phyloP scores from a whole-genome alignment of 2,329 filamentous ascomycete species.

The Epichloe elymi region DNA sequence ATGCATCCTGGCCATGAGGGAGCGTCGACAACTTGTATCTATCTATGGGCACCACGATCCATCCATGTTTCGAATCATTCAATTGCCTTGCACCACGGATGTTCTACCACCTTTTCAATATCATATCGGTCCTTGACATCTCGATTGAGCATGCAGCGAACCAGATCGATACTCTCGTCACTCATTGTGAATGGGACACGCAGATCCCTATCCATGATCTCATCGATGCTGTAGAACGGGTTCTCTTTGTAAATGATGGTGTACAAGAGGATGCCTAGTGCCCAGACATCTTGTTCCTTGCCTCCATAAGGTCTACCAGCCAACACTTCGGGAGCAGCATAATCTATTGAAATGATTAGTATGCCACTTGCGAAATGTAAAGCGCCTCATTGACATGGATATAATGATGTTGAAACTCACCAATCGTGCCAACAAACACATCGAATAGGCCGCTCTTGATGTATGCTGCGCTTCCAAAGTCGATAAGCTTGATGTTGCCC shows the following conservation, averaged over 20 bases:
- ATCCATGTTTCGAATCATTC: not conserved
- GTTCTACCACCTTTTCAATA: conserved; percentile 79
- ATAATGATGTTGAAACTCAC: conserved; percentile 37
- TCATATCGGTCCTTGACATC: conserved; percentile 71
- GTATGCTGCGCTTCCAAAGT: conserved; percentile 95
- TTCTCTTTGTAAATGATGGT: conserved; percentile 99
- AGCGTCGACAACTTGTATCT: too few species aligned
- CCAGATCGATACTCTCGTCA: conserved; percentile 84
- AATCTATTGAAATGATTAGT: conserved; percentile 46
- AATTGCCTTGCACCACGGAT: conserved; percentile 55
- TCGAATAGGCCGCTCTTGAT: conserved; percentile 98
- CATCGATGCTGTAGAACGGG: conserved; percentile 96
- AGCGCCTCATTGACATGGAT: too few species aligned
- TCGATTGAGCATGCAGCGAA: conserved; percentile 83
- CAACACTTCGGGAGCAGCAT: conserved; percentile 94
- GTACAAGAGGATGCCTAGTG: conserved; percentile 89
- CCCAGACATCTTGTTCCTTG: conserved; percentile 98
- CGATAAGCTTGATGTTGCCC: conserved; percentile 90
- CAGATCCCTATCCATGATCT: conserved; percentile 95
- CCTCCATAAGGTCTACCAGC: conserved; percentile 84
- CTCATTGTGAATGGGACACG: conserved; percentile 80
- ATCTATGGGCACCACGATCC: not conserved
- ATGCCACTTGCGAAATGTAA: not conserved
- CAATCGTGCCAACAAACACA: conserved; percentile 96
- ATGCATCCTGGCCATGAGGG: too few species aligned